phyloP scores from a whole-genome alignment of 2,329 filamentous ascomycete species.

The Alternaria brassicicola region DNA sequence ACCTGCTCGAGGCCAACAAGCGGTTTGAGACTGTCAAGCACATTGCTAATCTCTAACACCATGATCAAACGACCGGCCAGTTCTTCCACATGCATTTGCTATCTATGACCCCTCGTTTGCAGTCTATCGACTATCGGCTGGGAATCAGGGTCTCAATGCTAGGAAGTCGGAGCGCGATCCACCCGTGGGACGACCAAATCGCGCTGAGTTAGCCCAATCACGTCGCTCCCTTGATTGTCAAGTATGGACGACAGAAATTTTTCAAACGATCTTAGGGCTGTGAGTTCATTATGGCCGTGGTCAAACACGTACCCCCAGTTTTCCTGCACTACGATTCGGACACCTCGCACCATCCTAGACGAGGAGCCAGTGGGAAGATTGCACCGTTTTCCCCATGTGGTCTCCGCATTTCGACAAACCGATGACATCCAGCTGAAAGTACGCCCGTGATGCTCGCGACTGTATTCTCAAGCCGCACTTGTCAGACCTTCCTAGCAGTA shows the following conservation, averaged over 20 bases:
- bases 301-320: not conserved
- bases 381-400: not conserved
- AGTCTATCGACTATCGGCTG: not conserved
- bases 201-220: not conserved
- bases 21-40: conserved; percentile 15
- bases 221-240: not conserved
- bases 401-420: not conserved
- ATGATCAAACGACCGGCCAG: not conserved
- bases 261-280: not conserved
- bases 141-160: not conserved
- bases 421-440: not conserved
- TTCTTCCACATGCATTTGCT: not conserved
- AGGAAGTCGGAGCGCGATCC: not conserved
- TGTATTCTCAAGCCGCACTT: not conserved
- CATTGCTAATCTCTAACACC: not conserved
- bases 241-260: not conserved
- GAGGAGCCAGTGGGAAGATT: not conserved
- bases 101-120: not conserved
- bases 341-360: not conserved
- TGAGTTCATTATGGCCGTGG: not conserved
- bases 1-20: conserved; percentile 1
- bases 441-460: not conserved
- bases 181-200: not conserved
- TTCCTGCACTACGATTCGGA: not conserved
- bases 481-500: not conserved